Base-by-base conservation (phyloP, 2,329 filamentous ascomycete genomes). In the Penicillium sp. region DNA sequence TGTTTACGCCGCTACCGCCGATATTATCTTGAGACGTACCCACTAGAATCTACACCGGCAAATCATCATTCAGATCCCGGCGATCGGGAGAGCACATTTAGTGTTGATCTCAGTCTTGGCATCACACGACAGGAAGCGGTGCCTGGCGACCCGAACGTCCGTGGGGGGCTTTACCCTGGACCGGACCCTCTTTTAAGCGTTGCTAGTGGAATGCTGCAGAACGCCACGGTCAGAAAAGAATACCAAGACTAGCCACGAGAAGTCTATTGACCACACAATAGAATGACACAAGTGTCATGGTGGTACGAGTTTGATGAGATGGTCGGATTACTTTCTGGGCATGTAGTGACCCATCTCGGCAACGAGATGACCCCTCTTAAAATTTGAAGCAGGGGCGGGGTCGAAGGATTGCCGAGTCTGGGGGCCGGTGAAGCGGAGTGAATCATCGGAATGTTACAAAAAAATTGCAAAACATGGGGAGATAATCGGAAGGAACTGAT, bases 1-100 rank as follows among this genome's bases (percentile, higher is more conserved):
- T 26, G 25, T 8, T 30, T 15, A 35, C 32, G 35, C 35, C 27
- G 28, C 22, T 39, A 35, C 40, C 40, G 32, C 35, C 35, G 25
- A 35, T 39, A 39, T 35, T 39, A 30, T 9, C 18, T 22, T 5
- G 18, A 22, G 18, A 22, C 5, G 18, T 5, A 22, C n/a, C n/a
- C n/a, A n/a, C n/a, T n/a, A 13, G 26, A 35, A 20, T 26, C 33
- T 25, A 15, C 17, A n/a, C n/a, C n/a, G n/a, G n/a, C n/a, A n/a
- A n/a, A n/a, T 39, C 36, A 35, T 36, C 32, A 32, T 36, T 30
- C 8, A 28, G 8, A 6, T 40, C 16, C 37, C 37, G 33, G 27
- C 23, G 22, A 16, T 33, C 36, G 36, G 35, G 17, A 7, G 15
- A 8, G 15, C 30, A 31, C 41, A 40, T 40, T 40, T 35, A 31